Base-by-base conservation (phyloP, 2,329 filamentous ascomycete genomes). In the Colletotrichum orchidophilum region DNA sequence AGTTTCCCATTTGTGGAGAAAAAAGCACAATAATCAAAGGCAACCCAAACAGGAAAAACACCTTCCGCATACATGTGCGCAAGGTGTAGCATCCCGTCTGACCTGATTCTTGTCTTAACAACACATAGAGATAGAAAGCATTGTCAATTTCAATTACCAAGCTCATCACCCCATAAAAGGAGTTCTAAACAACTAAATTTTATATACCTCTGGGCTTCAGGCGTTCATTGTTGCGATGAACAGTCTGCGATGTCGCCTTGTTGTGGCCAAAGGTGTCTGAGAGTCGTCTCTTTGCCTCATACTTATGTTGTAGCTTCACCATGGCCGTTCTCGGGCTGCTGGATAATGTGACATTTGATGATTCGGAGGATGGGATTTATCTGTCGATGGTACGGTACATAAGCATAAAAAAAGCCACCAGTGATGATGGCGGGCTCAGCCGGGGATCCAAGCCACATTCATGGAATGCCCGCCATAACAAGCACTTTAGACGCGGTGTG, bases 1-100 rank as follows among this genome's bases (percentile, higher is more conserved):
- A 26, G 4, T 50, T 18, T 18, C 61, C 49, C 39, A 70, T 70
- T 70, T 61, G 62, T 70, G 66, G 66, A n/a, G n/a, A 66, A 70
- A 65, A 70, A 31, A 54, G 21, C 52, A n/a, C 13, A 3, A 55
- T 3, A 18, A 55, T 55, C n/a, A 9, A 29, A 55, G 53, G n/a
- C 9, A 18, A 35, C n/a, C n/a, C 29, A 8, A 29, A 33, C 21
- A 35, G 1, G 12, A 24, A n/a, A 5, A 21, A 5, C 5, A 11
- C 21, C 29, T 3, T 46, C 39, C 18, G 39, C 18, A n/a, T 46
- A 4, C 18, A 46, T 46, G 18, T n/a, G 18, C 21, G 18, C 18
- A 3, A 46, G 39, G 21, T 8, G 21, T 18, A 46, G 18, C 39
- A 46, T 21, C n/a, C n/a, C n/a, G n/a, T n/a, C n/a, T n/a, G n/a